Evolutionary conservation across 352 stramenopile genomes (phyloP).

Genomic region (Phytophthora kernoviae): DNA sequence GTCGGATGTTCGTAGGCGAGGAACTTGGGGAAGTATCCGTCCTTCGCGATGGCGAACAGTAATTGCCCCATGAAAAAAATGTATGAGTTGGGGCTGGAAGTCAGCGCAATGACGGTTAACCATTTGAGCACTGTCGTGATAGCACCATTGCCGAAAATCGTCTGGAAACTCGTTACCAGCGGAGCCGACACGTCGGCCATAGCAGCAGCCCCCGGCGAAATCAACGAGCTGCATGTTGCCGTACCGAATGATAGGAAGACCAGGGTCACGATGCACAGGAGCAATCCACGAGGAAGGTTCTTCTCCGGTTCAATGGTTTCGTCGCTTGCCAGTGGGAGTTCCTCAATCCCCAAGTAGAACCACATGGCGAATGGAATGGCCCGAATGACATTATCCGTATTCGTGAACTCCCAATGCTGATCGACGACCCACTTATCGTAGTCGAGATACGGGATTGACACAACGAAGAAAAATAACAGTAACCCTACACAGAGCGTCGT

Average conservation of each 20-base stretch:
- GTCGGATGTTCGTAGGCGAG: conserved; percentile 52
- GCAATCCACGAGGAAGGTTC: conserved; percentile 67
- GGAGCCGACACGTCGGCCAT: conserved; percentile 41
- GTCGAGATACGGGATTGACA: conserved; percentile 47
- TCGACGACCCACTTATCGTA: conserved; percentile 64
- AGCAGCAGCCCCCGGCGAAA: conserved; percentile 45
- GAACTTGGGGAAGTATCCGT: conserved; percentile 62
- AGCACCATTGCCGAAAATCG: conserved; percentile 62
- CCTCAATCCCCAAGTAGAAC: conserved; percentile 46
- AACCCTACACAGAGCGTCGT: conserved; percentile 59
- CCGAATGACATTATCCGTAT: conserved; percentile 42
- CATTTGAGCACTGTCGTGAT: conserved; percentile 64
- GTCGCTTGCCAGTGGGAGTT: conserved; percentile 73
- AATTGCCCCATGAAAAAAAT: conserved; percentile 77
- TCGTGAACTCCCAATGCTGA: conserved; percentile 62
- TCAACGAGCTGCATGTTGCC: conserved; percentile 68
- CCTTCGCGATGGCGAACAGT: conserved; percentile 66
- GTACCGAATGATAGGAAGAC: conserved; percentile 68
- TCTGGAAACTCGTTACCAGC: conserved; percentile 48
- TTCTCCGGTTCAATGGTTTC: conserved; percentile 76
- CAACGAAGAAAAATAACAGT: conserved; percentile 65
- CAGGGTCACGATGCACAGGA: conserved; percentile 62
- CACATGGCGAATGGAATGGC: conserved; percentile 71
- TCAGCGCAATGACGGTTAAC: conserved; percentile 64
- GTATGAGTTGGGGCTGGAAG: conserved; percentile 74